Conservation (phyloP, 2,329 filamentous ascomycete species). For the Fusarium hainanense region DNA sequence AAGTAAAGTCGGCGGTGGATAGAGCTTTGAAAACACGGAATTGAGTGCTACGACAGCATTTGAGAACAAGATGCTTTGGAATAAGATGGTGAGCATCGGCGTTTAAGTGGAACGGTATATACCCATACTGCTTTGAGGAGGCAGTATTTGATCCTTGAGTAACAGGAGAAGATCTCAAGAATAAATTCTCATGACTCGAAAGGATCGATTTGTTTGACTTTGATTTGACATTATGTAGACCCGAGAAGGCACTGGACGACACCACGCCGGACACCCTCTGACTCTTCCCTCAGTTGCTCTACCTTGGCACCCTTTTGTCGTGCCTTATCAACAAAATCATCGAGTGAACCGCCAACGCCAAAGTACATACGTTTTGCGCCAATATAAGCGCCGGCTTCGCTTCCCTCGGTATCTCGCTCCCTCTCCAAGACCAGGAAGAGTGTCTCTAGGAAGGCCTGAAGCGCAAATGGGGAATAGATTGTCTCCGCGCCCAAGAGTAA, state of each 20-base stretch:
- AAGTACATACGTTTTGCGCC: constrained; percentile 86
- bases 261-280: constrained; percentile 69
- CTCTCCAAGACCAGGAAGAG: constrained; percentile 68
- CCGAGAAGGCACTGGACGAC: constrained; percentile 64
- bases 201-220: background rate
- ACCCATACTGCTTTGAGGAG: constrained; percentile 29
- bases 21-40: background rate
- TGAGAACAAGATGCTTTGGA: background rate
- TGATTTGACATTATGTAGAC: constrained; percentile 14
- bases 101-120: constrained; percentile 30
- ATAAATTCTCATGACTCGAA: background rate
- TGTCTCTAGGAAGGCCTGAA: constrained; percentile 75
- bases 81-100: constrained; percentile 9
- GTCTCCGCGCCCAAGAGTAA: constrained; percentile 81
- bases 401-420: constrained; percentile 51
- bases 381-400: constrained; percentile 70
- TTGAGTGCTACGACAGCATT: constrained; percentile 4
- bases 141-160: background rate
- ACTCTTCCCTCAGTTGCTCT: constrained; percentile 66
- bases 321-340: constrained; percentile 73
- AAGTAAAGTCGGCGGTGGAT: constrained; percentile 38
- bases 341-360: constrained; percentile 83
- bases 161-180: background rate
- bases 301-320: constrained; percentile 61
- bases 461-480: constrained; percentile 81